Conservation (phyloP, 768 basidiomycete genomes). For the Coprinopsis sp. region DNA sequence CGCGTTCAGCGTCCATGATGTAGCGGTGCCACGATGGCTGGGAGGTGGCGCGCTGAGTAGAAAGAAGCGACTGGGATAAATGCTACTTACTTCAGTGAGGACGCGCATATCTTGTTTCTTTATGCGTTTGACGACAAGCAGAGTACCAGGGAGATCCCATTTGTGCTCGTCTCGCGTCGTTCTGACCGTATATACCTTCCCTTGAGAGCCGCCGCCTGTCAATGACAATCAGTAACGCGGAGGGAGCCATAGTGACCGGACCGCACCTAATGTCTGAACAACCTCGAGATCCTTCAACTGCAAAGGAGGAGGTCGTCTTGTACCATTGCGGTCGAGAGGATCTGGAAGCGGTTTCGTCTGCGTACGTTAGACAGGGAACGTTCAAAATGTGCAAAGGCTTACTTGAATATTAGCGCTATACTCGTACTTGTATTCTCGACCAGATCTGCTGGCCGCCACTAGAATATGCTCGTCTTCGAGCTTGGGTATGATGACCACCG, state of each 20-base stretch:
- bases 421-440: no score
- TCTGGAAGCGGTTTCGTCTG: slow-evolving; percentile 1
- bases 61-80: no score
- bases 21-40: slow-evolving; percentile 18
- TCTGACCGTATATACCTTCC: slow-evolving; percentile 39
- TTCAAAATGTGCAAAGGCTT: no score
- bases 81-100: no score
- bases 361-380: background rate
- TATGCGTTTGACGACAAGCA: slow-evolving; percentile 45
- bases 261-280: slow-evolving; percentile 27
- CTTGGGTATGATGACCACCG: no score
- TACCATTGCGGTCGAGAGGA: slow-evolving; percentile 24
- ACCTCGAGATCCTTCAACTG: slow-evolving; percentile 38
- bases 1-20: slow-evolving; percentile 38
- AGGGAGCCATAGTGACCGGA: background rate
- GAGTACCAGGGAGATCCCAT: slow-evolving; percentile 30
- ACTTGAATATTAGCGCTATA: no score
- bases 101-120: slow-evolving; percentile 25
- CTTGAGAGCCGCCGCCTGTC: slow-evolving; percentile 38
- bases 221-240: background rate
- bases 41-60: no score
- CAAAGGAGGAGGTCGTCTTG: slow-evolving; percentile 34
- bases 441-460: no score
- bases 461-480: no score
- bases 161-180: slow-evolving; percentile 22